A percentile compares a stretch with the other conserved stretches of the same genome.
phyloP scores from a whole-genome alignment of 345 rosid genomes.

The Euphorbia pulcherrima region DNA sequence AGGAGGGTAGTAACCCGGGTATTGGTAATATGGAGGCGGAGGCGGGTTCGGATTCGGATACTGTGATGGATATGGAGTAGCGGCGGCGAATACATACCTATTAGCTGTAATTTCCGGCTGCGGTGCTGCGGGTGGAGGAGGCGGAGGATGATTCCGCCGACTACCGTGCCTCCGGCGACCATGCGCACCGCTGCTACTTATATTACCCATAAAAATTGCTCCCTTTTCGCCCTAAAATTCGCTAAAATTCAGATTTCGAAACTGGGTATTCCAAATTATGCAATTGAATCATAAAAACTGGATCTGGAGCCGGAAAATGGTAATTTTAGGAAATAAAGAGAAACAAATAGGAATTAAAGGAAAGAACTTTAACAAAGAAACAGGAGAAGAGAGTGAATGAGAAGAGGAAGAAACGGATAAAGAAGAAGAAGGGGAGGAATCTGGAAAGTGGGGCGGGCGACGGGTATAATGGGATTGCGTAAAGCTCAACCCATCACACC shows the following conservation, averaged over 20 bases:
- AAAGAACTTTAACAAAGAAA: background rate
- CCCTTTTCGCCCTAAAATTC: background rate
- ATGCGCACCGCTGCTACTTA: conserved; percentile 46
- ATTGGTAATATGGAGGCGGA: conserved; percentile 50
- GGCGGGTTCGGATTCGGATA: conserved; percentile 48
- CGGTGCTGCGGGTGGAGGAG: conserved; percentile 51
- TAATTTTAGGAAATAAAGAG: background rate
- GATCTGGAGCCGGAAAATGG: conserved; percentile 2
- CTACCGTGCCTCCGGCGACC: conserved; percentile 52
- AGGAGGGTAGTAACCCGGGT: conserved; percentile 58
- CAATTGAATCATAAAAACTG: background rate
- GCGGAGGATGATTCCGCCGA: conserved; percentile 44
- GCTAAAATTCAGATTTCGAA: conserved; percentile 13
- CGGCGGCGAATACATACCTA: conserved; percentile 78
- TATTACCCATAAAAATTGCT: conserved; percentile 57
- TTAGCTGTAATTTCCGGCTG: conserved; percentile 69
- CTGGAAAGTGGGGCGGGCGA: conserved; percentile 4
- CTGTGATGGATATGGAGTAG: conserved; percentile 74
- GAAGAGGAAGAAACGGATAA: background rate
- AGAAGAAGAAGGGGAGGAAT: conserved; percentile 8
- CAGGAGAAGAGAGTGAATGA: background rate
- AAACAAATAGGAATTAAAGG: background rate
- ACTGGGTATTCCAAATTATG: background rate
- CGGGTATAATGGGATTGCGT: conserved; percentile 40
- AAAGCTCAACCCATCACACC: conserved; percentile 45